Evolutionary conservation across 208 protist species (phyloP), one percentile per base, ranked within the genome.

Genomic region (Trypanosoma lewisi): DNA sequence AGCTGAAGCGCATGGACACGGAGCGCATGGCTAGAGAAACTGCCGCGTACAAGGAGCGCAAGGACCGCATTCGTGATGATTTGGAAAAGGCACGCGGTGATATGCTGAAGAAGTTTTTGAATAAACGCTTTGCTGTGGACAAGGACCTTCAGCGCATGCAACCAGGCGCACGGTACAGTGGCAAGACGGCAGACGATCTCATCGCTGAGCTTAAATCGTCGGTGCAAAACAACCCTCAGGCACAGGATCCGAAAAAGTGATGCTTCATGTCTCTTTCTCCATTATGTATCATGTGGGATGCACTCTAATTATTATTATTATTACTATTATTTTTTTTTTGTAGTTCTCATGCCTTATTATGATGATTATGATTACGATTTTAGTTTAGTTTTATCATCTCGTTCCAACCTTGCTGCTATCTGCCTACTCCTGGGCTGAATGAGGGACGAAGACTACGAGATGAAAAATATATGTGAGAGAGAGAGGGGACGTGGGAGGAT

Each of bases 71-170:
- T 69, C 80, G 87, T 19, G 83, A 91, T 54, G 90, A 96, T 57
- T 63, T 96, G 59, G 90, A 96, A 53, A 88, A 89, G 70, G 90
- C 87, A 27, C 84, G 90, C 66, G 86, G 78, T 33, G 90, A 96
- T 49, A 96, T 96, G 90, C 75, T 96, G 25, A 96, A 96, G 58
- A 96, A 96, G 74, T 96, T 96, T 73, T 57, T 96, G 12, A 96
- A 96, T 73, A 96, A 96, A 59, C 82, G 90, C 16, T 96, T 90
- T 63, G 83, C 85, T 14, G 90, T 96, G n/a, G 87, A 96, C 70
- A 93, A 96, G 78, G 87, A 96, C 50, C 73, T 96, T n/a, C 82
- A 88, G 83, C 84, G 90, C 57, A 96, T 96, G 90, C 90, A 96
- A 70, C 90, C 90, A 1, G 90, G 90, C 45, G 83, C 78, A 52